phyloP scores from a whole-genome alignment of 2,329 filamentous ascomycete genomes.

The Calonectria naviculata region DNA sequence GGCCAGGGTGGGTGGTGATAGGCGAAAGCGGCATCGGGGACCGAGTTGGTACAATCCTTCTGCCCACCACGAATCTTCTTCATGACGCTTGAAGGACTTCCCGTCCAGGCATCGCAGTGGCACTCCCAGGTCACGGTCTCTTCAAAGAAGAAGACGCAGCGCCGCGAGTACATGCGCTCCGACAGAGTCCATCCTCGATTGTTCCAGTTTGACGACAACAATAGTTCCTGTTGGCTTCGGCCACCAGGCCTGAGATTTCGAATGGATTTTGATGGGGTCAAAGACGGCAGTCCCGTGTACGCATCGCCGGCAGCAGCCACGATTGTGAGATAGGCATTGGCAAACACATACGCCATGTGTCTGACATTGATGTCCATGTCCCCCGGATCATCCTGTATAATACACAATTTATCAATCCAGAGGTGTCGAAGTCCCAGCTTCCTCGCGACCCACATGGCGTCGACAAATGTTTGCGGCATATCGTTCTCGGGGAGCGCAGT shows the following conservation, averaged over 20 bases:
- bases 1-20: conserved; percentile 57
- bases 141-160: conserved; percentile 56
- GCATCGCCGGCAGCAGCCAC: conserved; percentile 55
- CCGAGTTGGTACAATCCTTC: conserved; percentile 45
- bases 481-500: conserved; percentile 49
- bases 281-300: conserved; percentile 49
- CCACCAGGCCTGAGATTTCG: conserved; percentile 38
- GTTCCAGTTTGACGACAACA: conserved; percentile 53
- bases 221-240: conserved; percentile 50
- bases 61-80: conserved; percentile 46
- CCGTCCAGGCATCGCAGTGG: conserved; percentile 57
- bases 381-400: conserved; percentile 55
- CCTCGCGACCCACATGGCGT: conserved; percentile 56
- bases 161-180: conserved; percentile 55
- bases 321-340: conserved; percentile 57
- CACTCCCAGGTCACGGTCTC: conserved; percentile 58
- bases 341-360: conserved; percentile 59
- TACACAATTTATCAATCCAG: conserved; percentile 60
- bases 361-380: conserved; percentile 53
- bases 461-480: conserved; percentile 54
- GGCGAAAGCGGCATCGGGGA: conserved; percentile 47
- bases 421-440: conserved; percentile 56
- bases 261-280: conserved; percentile 47
- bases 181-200: conserved; percentile 57
- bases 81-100: conserved; percentile 43